These are phyloP conservation scores for Passalora sequoiae DNA, from an alignment of 2,329 filamentous ascomycete species.

Conservation along the genomic window DNA sequence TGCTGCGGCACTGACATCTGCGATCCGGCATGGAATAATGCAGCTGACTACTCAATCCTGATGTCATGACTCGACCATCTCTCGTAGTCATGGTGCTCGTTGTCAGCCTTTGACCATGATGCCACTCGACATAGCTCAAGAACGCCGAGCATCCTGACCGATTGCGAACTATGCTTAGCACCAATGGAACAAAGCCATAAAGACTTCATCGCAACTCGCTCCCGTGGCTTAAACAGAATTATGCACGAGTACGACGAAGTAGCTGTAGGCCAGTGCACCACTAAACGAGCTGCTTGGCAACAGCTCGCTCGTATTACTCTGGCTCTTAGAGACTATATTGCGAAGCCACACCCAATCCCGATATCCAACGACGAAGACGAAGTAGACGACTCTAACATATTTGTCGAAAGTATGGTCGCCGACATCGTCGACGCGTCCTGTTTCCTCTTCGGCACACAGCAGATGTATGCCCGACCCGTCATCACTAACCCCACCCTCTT, in stretches of 20 bases:
- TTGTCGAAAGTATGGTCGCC: constrained; percentile 12
- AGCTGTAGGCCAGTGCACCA: constrained; percentile 8
- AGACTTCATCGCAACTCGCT: constrained; percentile 12
- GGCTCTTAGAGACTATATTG: constrained; percentile 7
- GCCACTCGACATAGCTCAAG: too few relatives aligned
- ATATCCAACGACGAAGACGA: background rate
- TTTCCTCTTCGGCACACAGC: constrained; percentile 1
- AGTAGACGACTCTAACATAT: too few relatives aligned
- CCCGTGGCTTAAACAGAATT: constrained; percentile 9
- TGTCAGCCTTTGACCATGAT: too few relatives aligned
- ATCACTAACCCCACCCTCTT: constrained; percentile 10
- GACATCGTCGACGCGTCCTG: constrained; percentile 16
- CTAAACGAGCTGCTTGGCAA: constrained; percentile 15
- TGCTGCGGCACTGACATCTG: too few relatives aligned
- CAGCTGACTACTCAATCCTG: too few relatives aligned
- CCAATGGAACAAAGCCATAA: constrained; percentile 17
- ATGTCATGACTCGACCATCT: too few relatives aligned
- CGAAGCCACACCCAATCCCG: background rate
- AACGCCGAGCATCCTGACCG: background rate
- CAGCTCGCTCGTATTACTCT: constrained; percentile 18
- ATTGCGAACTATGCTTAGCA: constrained; percentile 1
- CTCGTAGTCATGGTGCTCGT: too few relatives aligned
- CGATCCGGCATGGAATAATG: too few relatives aligned
- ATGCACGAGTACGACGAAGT: constrained; percentile 8
- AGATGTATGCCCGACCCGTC: constrained; percentile 3